Percentiles rank a stretch among this genome's conserved stretches.
phyloP scores from a whole-genome alignment of 1,284 basidiomycete genomes.

The Heimioporus retisporus region DNA sequence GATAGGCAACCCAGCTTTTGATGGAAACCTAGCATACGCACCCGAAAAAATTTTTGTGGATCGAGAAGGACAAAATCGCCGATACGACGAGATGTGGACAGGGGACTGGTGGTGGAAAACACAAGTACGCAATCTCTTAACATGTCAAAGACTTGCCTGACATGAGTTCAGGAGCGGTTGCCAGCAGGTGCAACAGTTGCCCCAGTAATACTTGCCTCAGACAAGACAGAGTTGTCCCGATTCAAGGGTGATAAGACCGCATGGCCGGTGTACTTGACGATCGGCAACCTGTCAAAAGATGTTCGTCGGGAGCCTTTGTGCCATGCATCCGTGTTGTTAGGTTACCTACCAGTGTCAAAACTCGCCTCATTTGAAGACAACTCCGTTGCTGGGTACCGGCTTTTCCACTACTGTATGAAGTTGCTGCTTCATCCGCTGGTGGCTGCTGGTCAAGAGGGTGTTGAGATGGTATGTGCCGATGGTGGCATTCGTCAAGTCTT shows the following conservation, averaged over 20 bases:
- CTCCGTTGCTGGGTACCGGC: conserved; percentile 7
- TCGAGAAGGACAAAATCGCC: too few species aligned
- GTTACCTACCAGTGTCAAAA: conserved; percentile 32
- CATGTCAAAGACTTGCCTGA: conserved; percentile 15
- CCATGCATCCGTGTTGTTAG: conserved; percentile 23
- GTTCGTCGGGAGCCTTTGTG: conserved; percentile 3
- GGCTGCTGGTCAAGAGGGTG: neutral
- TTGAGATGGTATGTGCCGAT: conserved; percentile 4
- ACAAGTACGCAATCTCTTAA: conserved; percentile 25
- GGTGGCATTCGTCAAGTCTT: neutral
- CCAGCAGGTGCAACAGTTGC: conserved; percentile 9
- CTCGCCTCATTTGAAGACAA: conserved; percentile 18
- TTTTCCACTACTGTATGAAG: conserved; percentile 41
- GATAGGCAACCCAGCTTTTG: conserved; percentile 44
- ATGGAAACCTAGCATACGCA: conserved; percentile 32
- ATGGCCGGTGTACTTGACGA: conserved; percentile 34
- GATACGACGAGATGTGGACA: conserved; percentile 22
- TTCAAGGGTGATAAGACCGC: conserved; percentile 33
- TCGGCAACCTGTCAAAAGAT: conserved; percentile 31
- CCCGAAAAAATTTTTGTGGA: conserved; percentile 25
- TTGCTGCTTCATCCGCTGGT: conserved; percentile 17
- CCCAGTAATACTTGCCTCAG: conserved; percentile 24
- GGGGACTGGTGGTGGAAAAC: conserved; percentile 24
- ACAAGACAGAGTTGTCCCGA: conserved; percentile 22
- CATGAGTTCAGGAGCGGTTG: neutral